phyloP scores from a whole-genome alignment of 2,329 filamentous ascomycete species.

The Cytospora paraplurivora region DNA sequence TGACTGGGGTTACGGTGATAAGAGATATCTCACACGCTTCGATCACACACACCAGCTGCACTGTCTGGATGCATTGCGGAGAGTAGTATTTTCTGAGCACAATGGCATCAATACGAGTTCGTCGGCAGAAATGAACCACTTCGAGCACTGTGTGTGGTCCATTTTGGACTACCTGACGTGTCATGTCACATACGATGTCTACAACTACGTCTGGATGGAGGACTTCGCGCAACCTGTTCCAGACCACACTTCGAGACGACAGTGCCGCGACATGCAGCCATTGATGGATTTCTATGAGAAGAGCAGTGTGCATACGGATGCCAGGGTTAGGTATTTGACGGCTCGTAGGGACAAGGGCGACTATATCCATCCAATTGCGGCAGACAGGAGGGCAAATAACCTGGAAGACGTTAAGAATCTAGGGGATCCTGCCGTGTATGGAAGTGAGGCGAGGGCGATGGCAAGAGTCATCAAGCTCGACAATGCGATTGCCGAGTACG shows the following conservation, averaged over 20 bases:
- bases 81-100: slow-evolving; percentile 9
- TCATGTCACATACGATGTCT: slow-evolving; percentile 15
- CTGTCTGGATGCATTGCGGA: slow-evolving; percentile 9
- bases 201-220: slow-evolving; percentile 20
- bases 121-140: slow-evolving; percentile 13
- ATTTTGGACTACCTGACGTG: slow-evolving; percentile 16
- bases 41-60: slow-evolving; percentile 19
- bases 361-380: background rate
- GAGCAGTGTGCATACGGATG: background rate
- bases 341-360: background rate
- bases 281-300: slow-evolving; percentile 6
- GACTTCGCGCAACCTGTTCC: slow-evolving; percentile 12
- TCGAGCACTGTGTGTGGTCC: slow-evolving; percentile 17
- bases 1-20: slow-evolving; percentile 14
- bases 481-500: background rate
- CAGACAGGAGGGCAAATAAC: background rate
- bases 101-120: slow-evolving; percentile 10
- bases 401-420: background rate
- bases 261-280: slow-evolving; percentile 5
- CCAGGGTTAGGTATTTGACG: slow-evolving; percentile 8
- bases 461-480: slow-evolving; percentile 14
- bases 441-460: slow-evolving; percentile 7
- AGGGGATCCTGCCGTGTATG: slow-evolving; percentile 1
- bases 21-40: slow-evolving; percentile 13
- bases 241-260: slow-evolving; percentile 1